These are phyloP conservation scores for Calonectria pseudoturangicola DNA, from an alignment of 2,329 filamentous ascomycete genomes.

Conservation along the genomic window DNA sequence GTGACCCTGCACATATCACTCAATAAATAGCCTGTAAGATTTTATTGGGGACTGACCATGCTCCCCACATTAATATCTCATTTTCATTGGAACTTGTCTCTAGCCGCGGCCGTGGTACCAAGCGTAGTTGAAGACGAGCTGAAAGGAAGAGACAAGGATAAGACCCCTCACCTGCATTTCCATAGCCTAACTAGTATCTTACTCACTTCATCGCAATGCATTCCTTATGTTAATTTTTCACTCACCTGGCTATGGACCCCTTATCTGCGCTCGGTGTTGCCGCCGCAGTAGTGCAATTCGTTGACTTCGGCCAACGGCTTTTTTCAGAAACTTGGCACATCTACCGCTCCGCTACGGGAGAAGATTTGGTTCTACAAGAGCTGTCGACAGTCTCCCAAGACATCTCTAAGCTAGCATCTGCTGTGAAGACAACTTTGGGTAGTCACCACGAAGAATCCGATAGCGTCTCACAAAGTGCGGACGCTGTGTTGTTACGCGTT, in stretches of 20 bases:
- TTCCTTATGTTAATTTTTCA: not conserved
- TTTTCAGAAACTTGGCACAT: slow-evolving; percentile 28
- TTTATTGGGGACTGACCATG: no score
- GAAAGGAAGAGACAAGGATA: no score
- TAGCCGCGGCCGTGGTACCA: no score
- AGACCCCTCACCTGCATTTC: no score
- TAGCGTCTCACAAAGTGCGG: not conserved
- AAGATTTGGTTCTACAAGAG: slow-evolving; percentile 5
- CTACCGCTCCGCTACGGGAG: slow-evolving; percentile 29
- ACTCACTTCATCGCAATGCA: not conserved
- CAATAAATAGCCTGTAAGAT: no score
- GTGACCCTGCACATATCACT: no score
- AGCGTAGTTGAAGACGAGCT: no score
- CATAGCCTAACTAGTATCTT: no score
- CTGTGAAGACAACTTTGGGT: not conserved
- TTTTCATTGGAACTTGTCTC: no score
- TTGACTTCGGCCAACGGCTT: slow-evolving; percentile 27
- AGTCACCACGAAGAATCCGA: not conserved
- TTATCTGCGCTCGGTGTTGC: slow-evolving; percentile 10
- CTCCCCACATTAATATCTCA: no score
- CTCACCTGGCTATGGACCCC: slow-evolving; percentile 23
- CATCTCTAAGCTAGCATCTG: slow-evolving; percentile 3
- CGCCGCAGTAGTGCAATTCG: slow-evolving; percentile 32
- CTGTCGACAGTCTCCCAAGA: slow-evolving; percentile 22
- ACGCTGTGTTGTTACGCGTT: not conserved